Evolutionary conservation across 139 green algal genomes (phyloP), one percentile per base, ranked within the genome.

Genomic region (Ettlia oleoabundans): DNA sequence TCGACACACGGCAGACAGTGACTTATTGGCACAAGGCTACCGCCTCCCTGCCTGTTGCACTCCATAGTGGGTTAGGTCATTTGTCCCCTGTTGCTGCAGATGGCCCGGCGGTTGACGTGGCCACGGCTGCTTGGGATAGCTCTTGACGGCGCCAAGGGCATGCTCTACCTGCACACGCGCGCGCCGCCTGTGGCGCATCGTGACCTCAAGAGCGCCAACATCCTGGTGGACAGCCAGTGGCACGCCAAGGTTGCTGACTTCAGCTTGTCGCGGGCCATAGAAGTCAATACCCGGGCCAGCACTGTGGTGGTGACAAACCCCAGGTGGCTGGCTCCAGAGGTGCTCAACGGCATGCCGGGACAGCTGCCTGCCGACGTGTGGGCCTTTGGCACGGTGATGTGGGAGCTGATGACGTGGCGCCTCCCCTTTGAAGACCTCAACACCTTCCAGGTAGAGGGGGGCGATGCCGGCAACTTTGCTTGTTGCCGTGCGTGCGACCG

Each of bases 211-310:
- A 63, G 42, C 42, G 70, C 70, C 9, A 77, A 77, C 43, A 42
- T 93, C 64, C 71, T 93, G n/a, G 83, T 93, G 33, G 90, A 93
- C 81, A 83, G 77, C 52, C 74, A 85, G 41, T 93, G 89, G 89
- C 85, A 75, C 2, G 82, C 87, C 76, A 93, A 93, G 67, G 84
- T 90, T 28, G 73, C 71, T 21, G 89, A 92, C 80, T 92, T 92
- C 80, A 92, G 89, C 85, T 74, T 92, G 24, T 85, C 71, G 32
- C 79, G 89, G 0, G 84, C 88, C 35, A 61, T 87, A 69, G 82
- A 85, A 55, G 42, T 71, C 32, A 58, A 78, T 33, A 43, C n/a
- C 38, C 63, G 71, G 1, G 51, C 77, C 1, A 87, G 67, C n/a
- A 88, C 84, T 24, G 77, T 92, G 15, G 61, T 66, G 28, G 80